A percentile compares a stretch with the other conserved stretches of the same genome.
Conservation (phyloP, 1,284 basidiomycete species). For the Pyrrhoderma noxium region DNA sequence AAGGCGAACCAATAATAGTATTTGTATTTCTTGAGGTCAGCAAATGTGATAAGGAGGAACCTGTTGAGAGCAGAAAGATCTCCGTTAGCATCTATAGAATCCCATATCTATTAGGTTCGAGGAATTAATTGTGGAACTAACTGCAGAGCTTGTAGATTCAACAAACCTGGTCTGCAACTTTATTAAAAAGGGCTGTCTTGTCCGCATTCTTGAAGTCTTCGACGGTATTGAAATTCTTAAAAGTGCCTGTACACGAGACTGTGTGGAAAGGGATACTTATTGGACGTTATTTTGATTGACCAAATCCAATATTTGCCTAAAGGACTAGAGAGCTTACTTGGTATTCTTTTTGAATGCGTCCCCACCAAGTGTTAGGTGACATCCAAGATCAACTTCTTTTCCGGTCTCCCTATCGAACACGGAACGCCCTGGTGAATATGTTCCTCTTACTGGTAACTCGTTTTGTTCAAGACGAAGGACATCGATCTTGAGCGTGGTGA, state of each 20-base stretch:
- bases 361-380: conserved; percentile 49
- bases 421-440: conserved; percentile 65
- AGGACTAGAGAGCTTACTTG: conserved; percentile 28
- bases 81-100: conserved; percentile 42
- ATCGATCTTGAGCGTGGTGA: conserved; percentile 88
- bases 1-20: conserved; percentile 99
- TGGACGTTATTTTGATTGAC: conserved; percentile 19
- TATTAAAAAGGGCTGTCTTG: conserved; percentile 79
- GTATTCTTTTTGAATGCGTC: conserved; percentile 46
- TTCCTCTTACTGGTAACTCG: conserved; percentile 54
- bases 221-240: conserved; percentile 95
- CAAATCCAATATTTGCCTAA: not conserved
- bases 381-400: conserved; percentile 52
- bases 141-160: conserved; percentile 3
- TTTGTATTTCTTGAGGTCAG: conserved; percentile 96
- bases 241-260: conserved; percentile 46
- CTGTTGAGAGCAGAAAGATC: conserved; percentile 54
- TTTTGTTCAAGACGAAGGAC: conserved; percentile 80
- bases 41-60: conserved; percentile 88
- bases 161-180: conserved; percentile 53
- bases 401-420: conserved; percentile 72
- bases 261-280: conserved; percentile 37
- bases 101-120: conserved; percentile 50
- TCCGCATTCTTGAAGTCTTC: conserved; percentile 91
- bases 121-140: conserved; percentile 1